Base-by-base conservation (phyloP, 306 rosid genomes). In the Trichosanthes truncata region DNA sequence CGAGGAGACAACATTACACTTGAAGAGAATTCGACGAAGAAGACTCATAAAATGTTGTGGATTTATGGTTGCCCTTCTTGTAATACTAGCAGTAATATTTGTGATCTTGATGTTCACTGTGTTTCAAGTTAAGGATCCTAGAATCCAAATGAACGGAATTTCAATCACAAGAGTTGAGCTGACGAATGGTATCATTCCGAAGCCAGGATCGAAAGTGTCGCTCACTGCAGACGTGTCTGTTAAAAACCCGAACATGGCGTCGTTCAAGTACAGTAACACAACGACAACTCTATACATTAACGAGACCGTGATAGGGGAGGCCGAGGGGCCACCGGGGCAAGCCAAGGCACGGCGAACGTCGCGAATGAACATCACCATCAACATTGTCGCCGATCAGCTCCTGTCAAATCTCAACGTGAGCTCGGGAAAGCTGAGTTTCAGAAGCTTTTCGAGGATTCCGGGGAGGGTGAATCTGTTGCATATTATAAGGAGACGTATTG, bases 231-330 rank as follows among this genome's bases (percentile, higher is more conserved):
- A 89, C 36, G 89, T 91, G 33, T 91, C 92, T 0, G 88, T 91
- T 7, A 88, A 91, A 48, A 91, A 84, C 29, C 90, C 92, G 0
- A 91, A 89, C 81, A 75, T 59, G n/a, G 90, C 89, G 12, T 84
- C 91, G 2, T 91, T 91, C 23, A 85, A 45, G 80, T 91, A 87
- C 52, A 83, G 66, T 25, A 91, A 89, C 87, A 91, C 93, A 11
- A 84, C 89, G 57, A 88, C 97, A 13, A 74, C 86, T 4, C 9
- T 91, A 79, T 84, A 66, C 66, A 87, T 87, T 52, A 78, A 78
- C 14, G 89, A 86, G 7, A 33, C 18, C 18, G 63, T 82, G 78
- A 83, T 83, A 1, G 97, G 97, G 0, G 91, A 89, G 81, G 97
- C 89, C 2, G 65, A 80, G 36, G 93, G 90, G 1, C 83, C 89